Evolutionary conservation across 2,329 filamentous ascomycete species (phyloP), one percentile per base, ranked within the genome.

Genomic region (Fusarium zealandicum): DNA sequence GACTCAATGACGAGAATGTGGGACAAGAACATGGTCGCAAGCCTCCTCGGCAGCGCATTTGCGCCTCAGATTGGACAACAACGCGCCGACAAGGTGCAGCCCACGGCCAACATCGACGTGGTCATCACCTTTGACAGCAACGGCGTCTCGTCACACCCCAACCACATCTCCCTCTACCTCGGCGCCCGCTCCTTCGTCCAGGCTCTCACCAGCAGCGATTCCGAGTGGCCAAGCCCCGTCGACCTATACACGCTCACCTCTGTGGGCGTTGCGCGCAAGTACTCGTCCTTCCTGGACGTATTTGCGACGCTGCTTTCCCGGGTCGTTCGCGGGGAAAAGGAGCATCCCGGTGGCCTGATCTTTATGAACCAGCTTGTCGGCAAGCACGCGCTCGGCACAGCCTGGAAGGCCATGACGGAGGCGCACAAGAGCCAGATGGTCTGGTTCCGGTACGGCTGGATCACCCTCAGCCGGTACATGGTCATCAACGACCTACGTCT

Each of bases 361-460:
- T 92, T 89, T 68, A 79, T 93, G 56, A 96, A 83, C 73, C 82
- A 83, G 8, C 79, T 92, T 13, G 85, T 88, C 60, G 80, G 87
- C 59, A 83, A 68, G 2, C 75, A 75, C 40, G 78, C 75, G n/a
- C 72, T 79, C 51, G 71, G 71, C 9, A 78, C 81, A 25, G 93
- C 91, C 7, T 89, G 93, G 77, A 82, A 78, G 48, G 93, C 95
- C 27, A 99, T 99, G 95, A 92, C 90, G 2, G 81, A 83, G 48
- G 93, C 90, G 22, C 95, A 99, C 78, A 81, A 86, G 76, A 97
- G 92, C 73, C 95, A 99, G 81, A 99, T 99, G 95, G 85, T 90
- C 31, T 99, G 95, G 95, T 99, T 98, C 71, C 85, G 95, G 7
- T 98, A 92, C 84, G 91, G 92, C 3, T 99, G 93, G 92, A 96